phyloP scores from a whole-genome alignment of 257 asterid species.

The Gardenia jasminoides region DNA sequence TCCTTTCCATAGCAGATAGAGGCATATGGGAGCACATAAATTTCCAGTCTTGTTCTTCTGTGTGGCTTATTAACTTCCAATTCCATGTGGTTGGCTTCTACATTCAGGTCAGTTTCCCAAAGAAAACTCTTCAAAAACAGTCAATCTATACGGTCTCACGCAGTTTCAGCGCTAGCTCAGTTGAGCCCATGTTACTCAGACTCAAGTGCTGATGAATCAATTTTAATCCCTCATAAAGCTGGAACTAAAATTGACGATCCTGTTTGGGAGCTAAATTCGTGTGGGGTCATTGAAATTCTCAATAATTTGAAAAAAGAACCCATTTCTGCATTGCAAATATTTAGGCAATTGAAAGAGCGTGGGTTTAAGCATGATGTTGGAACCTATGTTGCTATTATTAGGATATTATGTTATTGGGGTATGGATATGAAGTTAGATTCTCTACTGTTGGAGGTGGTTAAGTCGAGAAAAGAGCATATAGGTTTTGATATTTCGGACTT shows the following conservation, averaged over 20 bases:
- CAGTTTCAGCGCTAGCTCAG: conserved; percentile 60
- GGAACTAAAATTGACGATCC: conserved; percentile 1
- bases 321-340: conserved; percentile 42
- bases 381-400: conserved; percentile 57
- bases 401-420: conserved; percentile 60
- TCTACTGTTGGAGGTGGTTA: conserved; percentile 52
- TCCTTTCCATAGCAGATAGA: not conserved
- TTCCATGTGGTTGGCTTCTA: conserved; percentile 54
- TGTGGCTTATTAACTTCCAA: not conserved
- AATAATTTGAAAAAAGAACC: conserved; percentile 50
- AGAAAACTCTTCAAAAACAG: conserved; percentile 24
- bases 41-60: not conserved
- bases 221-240: conserved; percentile 4
- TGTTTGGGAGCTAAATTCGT: conserved; percentile 29
- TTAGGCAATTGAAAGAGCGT: conserved; percentile 37
- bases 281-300: conserved; percentile 56
- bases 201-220: conserved; percentile 48
- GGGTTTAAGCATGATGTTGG: conserved; percentile 55
- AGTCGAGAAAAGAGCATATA: conserved; percentile 30
- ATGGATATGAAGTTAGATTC: conserved; percentile 45
- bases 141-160: conserved; percentile 38
- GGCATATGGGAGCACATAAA: not conserved
- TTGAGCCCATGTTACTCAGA: conserved; percentile 50
- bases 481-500: conserved; percentile 55
- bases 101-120: conserved; percentile 46